phyloP scores from a whole-genome alignment of 768 basidiomycete genomes.

The Mycena polygramma region DNA sequence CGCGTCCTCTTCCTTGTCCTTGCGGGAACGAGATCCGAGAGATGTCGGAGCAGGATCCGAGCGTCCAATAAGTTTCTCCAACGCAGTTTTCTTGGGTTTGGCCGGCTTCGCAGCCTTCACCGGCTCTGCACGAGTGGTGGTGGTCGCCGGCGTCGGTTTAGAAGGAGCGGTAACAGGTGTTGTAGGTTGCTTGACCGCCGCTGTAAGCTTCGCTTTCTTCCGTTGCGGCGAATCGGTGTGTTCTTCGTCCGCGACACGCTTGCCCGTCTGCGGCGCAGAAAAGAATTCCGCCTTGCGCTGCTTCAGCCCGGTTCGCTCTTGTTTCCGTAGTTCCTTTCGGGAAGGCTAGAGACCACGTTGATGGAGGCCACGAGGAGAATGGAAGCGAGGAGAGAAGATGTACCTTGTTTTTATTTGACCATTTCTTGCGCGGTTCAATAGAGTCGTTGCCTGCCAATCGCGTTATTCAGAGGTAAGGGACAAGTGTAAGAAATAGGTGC shows the following conservation, averaged over 20 bases:
- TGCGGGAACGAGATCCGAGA: constrained; percentile 46
- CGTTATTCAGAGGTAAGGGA: constrained; percentile 2
- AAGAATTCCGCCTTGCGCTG: constrained; percentile 74
- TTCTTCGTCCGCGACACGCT: constrained; percentile 61
- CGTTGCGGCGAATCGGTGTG: constrained; percentile 59
- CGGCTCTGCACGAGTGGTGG: neutral
- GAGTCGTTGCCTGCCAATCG: constrained; percentile 35
- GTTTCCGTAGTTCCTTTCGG: constrained; percentile 76
- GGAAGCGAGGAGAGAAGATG: neutral
- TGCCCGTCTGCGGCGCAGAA: constrained; percentile 44
- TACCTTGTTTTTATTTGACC: constrained; percentile 38
- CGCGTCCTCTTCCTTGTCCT: constrained; percentile 80
- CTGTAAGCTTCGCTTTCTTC: constrained; percentile 60
- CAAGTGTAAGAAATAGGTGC: neutral
- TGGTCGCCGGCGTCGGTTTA: constrained; percentile 12
- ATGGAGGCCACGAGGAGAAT: neutral
- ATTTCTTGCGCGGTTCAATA: constrained; percentile 36
- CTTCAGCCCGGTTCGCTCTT: constrained; percentile 70
- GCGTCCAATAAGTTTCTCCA: constrained; percentile 49
- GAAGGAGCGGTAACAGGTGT: neutral
- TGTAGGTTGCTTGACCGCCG: constrained; percentile 3
- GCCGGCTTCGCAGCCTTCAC: constrained; percentile 17
- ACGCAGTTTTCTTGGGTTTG: constrained; percentile 43
- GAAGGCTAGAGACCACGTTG: constrained; percentile 42
- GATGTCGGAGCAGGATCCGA: constrained; percentile 27